Evolutionary conservation across 2,329 filamentous ascomycete genomes (phyloP), one percentile per base, ranked within the genome.

Genomic region (Neospermospora avenae): DNA sequence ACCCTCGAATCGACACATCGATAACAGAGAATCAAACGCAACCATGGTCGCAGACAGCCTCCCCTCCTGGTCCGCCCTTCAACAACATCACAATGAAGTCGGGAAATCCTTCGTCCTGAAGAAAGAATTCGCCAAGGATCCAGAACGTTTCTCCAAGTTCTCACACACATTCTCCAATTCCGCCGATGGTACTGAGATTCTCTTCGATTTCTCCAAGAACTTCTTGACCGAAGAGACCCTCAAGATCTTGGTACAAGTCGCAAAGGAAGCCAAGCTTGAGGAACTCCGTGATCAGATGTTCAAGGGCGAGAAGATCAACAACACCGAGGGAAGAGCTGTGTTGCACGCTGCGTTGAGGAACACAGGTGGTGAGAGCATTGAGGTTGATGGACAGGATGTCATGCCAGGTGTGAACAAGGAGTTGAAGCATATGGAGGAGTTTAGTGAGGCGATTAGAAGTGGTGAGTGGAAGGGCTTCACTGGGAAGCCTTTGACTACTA

Each of bases 181-280:
- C 56, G 87, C 89, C 68, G 90, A 96, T 72, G 83, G 83, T 72
- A 87, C 86, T 69, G 91, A 97, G 67, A 95, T 96, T 72, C 85
- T 99, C 65, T 99, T 98, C 77, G 95, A 99, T 78, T 99, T 96
- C 80, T 95, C 89, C 81, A 99, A 99, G 86, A 99, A 99, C 85
- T 93, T 99, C 77, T 77, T 98, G 71, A 95, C 89, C 64, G 90
- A 96, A 69, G 93, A 98, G 78, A 98, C 93, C 4, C 81, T 98
- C 55, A 82, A 88, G 67, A 83, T 96, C 53, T 84, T 99, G 57
- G 82, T 96, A 71, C 88, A 96, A 80, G 86, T 99, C 28, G 95
- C 95, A 65, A 88, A 93, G 78, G 90, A 98, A 79, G 92, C 93
- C 67, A 88, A 88, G 68, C 77, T 99, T 41, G 93, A 96, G 81